Percentiles rank a stretch among this genome's conserved stretches.
Evolutionary conservation across 257 asterid genomes (phyloP).

Genomic region (Anisodus acutangulus): DNA sequence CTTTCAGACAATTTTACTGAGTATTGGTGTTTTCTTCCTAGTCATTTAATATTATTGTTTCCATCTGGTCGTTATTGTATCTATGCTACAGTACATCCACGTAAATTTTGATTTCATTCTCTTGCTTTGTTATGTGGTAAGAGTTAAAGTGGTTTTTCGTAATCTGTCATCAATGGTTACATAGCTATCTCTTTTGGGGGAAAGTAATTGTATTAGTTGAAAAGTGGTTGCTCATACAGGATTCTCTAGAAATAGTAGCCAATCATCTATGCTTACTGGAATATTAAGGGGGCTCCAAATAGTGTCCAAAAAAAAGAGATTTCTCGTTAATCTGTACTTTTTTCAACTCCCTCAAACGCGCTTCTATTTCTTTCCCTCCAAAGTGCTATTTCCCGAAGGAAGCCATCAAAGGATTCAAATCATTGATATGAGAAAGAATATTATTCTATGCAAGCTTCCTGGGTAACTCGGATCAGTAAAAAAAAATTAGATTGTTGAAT

Average conservation of each 20-base stretch:
- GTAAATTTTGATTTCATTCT: not conserved
- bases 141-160: slow-evolving; percentile 10
- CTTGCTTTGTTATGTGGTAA: not conserved
- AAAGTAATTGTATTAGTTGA: not conserved
- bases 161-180: not conserved
- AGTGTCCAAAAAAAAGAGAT: not conserved
- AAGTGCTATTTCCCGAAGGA: not conserved
- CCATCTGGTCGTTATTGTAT: not conserved
- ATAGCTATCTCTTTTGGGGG: not conserved
- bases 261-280: slow-evolving; percentile 1
- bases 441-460: not conserved
- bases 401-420: not conserved
- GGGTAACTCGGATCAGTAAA: not conserved
- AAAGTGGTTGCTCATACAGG: not conserved
- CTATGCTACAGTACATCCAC: not conserved
- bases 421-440: slow-evolving; percentile 16
- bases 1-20: not conserved
- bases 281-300: not conserved
- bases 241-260: slow-evolving; percentile 11
- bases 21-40: not conserved
- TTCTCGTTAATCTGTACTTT: not conserved
- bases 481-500: not conserved
- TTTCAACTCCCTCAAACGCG: not conserved
- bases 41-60: not conserved
- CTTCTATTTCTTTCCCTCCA: not conserved